These are phyloP conservation scores for Agastache rugosa DNA, from an alignment of 257 asterid genomes.

Conservation along the genomic window DNA sequence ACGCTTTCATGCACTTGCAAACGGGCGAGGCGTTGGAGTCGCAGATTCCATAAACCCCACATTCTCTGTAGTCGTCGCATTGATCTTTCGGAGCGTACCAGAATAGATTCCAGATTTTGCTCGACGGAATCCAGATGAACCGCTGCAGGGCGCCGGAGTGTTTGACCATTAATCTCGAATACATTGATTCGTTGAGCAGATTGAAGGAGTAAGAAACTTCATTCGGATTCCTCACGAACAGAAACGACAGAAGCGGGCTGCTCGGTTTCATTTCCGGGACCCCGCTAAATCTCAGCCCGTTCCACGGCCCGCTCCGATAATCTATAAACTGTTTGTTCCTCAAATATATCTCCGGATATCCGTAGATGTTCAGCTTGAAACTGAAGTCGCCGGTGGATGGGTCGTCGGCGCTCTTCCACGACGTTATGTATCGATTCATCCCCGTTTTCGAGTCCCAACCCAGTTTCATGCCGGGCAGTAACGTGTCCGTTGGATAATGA, in stretches of 20 bases:
- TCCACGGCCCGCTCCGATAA: slow-evolving; percentile 94
- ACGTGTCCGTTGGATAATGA: slow-evolving; percentile 77
- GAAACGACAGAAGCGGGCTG: slow-evolving; percentile 46
- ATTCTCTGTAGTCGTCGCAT: slow-evolving; percentile 73
- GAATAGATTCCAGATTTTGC: slow-evolving; percentile 56
- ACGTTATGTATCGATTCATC: slow-evolving; percentile 53
- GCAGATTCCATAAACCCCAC: slow-evolving; percentile 77
- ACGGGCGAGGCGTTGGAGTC: slow-evolving; percentile 77
- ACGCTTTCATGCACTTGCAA: slow-evolving; percentile 70
- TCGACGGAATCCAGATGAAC: slow-evolving; percentile 66
- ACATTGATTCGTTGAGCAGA: slow-evolving; percentile 51
- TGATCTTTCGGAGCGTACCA: slow-evolving; percentile 91
- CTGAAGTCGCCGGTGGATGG: slow-evolving; percentile 77
- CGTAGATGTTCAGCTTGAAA: slow-evolving; percentile 60
- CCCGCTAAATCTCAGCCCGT: slow-evolving; percentile 83
- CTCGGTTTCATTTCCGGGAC: slow-evolving; percentile 83
- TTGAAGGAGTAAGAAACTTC: slow-evolving; percentile 55
- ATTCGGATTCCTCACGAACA: slow-evolving; percentile 42
- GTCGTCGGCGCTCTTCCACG: slow-evolving; percentile 70
- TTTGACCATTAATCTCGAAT: slow-evolving; percentile 56
- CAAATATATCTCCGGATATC: slow-evolving; percentile 69
- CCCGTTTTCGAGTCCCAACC: slow-evolving; percentile 90
- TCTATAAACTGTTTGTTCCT: slow-evolving; percentile 6
- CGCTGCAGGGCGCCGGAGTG: slow-evolving; percentile 55
- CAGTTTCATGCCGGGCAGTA: slow-evolving; percentile 86